Percentiles rank a stretch among this genome's conserved stretches.
Evolutionary conservation across 306 rosid genomes (phyloP).

Genomic region (Myrica gale): DNA sequence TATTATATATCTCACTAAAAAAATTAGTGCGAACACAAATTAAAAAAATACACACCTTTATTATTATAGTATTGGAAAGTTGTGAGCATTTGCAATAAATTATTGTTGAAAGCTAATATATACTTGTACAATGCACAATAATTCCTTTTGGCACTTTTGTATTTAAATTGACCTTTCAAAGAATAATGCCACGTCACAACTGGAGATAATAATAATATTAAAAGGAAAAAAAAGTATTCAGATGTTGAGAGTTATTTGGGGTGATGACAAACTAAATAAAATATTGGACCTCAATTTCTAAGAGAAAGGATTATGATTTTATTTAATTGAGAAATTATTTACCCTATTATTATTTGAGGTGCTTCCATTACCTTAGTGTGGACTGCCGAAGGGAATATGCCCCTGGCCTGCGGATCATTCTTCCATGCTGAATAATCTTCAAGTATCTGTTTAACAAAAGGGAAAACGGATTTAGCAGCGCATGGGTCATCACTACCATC

Average conservation of each 20-base stretch:
- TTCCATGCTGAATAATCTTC: background rate
- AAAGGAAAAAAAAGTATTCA: background rate
- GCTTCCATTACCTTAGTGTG: background rate
- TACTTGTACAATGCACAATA: background rate
- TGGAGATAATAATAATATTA: background rate
- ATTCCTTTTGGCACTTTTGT: background rate
- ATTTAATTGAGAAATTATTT: too few species aligned
- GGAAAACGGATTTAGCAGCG: background rate
- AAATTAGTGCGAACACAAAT: too few species aligned
- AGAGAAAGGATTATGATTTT: too few species aligned
- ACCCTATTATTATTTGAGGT: background rate
- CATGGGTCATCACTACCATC: conserved; percentile 8
- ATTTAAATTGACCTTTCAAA: background rate
- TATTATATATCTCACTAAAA: too few species aligned
- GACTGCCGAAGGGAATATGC: background rate
- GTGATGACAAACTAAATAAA: too few species aligned
- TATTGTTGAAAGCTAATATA: background rate
- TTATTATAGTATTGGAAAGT: too few species aligned
- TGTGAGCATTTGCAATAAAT: too few species aligned
- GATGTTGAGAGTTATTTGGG: too few species aligned
- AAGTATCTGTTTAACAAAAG: background rate
- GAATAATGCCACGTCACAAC: background rate
- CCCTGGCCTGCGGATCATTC: background rate
- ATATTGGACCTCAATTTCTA: too few species aligned
- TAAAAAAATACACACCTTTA: too few species aligned